Percentiles rank a stretch among this genome's conserved stretches.
Conservation (phyloP, 129 eudicot species). For the Tagetes patula region DNA sequence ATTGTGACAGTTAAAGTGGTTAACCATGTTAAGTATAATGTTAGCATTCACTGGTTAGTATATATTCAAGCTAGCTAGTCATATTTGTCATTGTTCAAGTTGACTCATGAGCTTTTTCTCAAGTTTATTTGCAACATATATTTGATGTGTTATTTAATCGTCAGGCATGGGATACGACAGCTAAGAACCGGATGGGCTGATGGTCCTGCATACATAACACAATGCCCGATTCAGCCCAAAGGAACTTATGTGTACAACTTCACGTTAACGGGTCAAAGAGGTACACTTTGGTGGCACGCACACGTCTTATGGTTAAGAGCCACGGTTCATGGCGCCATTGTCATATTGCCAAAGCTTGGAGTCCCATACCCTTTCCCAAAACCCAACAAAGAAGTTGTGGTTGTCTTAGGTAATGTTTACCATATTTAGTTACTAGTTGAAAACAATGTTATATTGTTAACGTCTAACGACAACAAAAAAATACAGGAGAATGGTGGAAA, state of each 20-base stretch:
- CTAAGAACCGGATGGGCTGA: constrained; percentile 88
- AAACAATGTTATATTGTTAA: neutral
- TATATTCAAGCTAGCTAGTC: neutral
- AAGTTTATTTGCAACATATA: neutral
- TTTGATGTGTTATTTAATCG: neutral
- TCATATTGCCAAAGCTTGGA: constrained; percentile 67
- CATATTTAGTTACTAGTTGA: neutral
- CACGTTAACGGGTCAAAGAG: constrained; percentile 77
- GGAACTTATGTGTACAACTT: constrained; percentile 65
- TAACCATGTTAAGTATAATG: constrained; percentile 66
- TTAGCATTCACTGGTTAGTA: constrained; percentile 75
- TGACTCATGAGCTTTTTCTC: neutral
- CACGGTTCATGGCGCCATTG: constrained; percentile 79
- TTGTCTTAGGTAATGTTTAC: constrained; percentile 48
- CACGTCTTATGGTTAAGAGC: constrained; percentile 90
- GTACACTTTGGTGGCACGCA: constrained; percentile 90
- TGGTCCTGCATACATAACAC: constrained; percentile 88
- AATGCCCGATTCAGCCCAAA: constrained; percentile 79
- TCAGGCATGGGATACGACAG: constrained; percentile 85
- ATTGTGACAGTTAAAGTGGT: constrained; percentile 66
- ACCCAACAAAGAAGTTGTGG: constrained; percentile 55
- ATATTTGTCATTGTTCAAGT: neutral
- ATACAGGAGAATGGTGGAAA: constrained; percentile 90
- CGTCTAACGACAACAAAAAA: neutral
- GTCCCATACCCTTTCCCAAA: constrained; percentile 74